Evolutionary conservation across 768 basidiomycete species (phyloP).

Genomic region (Russula lepida): DNA sequence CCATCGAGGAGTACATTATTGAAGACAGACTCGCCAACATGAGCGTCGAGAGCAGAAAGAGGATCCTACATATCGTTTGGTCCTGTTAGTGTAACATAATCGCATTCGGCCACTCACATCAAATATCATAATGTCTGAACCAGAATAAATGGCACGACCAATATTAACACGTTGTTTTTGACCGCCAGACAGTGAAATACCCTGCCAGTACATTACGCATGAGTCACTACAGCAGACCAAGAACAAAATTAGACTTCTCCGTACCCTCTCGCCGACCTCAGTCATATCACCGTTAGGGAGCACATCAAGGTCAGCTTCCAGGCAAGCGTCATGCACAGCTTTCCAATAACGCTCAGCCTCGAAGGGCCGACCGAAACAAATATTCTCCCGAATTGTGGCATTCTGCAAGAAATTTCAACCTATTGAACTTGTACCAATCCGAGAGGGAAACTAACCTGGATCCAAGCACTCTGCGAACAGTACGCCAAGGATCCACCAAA

Average conservation of each 20-base stretch:
- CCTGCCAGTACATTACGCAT: constrained; percentile 30
- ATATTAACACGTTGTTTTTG: constrained; percentile 77
- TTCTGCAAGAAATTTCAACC: constrained; percentile 36
- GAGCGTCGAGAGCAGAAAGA: constrained; percentile 85
- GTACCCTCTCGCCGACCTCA: constrained; percentile 68
- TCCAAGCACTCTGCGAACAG: constrained; percentile 87
- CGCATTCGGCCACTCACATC: constrained; percentile 36
- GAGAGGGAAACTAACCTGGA: constrained; percentile 43
- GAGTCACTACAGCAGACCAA: neutral
- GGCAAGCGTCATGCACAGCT: constrained; percentile 66
- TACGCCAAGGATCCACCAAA: constrained; percentile 76
- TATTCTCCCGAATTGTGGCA: constrained; percentile 81
- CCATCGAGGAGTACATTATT: constrained; percentile 68
- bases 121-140: constrained; percentile 80
- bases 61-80: constrained; percentile 45
- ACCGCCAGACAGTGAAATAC: constrained; percentile 83
- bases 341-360: constrained; percentile 79
- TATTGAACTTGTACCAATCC: neutral
- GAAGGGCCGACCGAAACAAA: constrained; percentile 79
- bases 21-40: constrained; percentile 84
- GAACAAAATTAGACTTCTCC: neutral
- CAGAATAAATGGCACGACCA: constrained; percentile 78
- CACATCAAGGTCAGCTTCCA: constrained; percentile 74
- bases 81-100: neutral
- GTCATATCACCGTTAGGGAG: constrained; percentile 72